Evolutionary conservation across 1,139 yeast genomes (phyloP).

Genomic region (Sugiyamaella neomexicana): DNA sequence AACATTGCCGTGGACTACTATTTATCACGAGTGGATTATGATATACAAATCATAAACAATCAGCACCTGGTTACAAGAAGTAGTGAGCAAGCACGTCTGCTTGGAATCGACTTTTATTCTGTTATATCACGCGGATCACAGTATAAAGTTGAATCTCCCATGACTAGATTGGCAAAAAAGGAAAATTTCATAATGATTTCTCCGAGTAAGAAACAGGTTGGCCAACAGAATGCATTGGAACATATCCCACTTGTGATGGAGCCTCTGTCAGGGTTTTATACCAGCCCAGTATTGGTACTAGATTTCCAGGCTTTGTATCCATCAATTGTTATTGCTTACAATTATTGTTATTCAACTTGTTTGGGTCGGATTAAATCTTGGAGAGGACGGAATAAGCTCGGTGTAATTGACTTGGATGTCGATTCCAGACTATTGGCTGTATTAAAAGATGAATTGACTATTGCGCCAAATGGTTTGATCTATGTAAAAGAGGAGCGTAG

Average conservation of each 20-base stretch:
- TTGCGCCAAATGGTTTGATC: constrained; percentile 86
- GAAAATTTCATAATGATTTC: constrained; percentile 74
- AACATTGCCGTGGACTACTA: constrained; percentile 54
- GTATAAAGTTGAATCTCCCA: constrained; percentile 83
- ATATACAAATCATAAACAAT: constrained; percentile 53
- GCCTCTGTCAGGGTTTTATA: constrained; percentile 80
- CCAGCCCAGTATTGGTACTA: constrained; percentile 82
- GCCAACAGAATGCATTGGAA: constrained; percentile 81
- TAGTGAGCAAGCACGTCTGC: constrained; percentile 78
- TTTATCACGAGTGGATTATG: constrained; percentile 49
- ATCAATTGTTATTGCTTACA: constrained; percentile 86
- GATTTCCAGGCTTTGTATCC: constrained; percentile 96
- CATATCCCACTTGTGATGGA: constrained; percentile 91
- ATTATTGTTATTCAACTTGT: constrained; percentile 86
- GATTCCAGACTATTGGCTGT: constrained; percentile 59
- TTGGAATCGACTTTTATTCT: constrained; percentile 88
- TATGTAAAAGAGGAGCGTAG: constrained; percentile 68
- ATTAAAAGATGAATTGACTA: constrained; percentile 50
- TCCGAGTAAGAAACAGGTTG: constrained; percentile 80
- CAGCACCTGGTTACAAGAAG: constrained; percentile 71
- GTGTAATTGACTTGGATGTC: constrained; percentile 50
- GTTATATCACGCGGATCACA: constrained; percentile 91
- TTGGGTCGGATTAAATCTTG: constrained; percentile 66
- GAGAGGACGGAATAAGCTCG: constrained; percentile 51
- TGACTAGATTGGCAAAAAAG: constrained; percentile 69